Conservation (phyloP, 257 asterid species). For the Rauvolfia tetraphylla region DNA sequence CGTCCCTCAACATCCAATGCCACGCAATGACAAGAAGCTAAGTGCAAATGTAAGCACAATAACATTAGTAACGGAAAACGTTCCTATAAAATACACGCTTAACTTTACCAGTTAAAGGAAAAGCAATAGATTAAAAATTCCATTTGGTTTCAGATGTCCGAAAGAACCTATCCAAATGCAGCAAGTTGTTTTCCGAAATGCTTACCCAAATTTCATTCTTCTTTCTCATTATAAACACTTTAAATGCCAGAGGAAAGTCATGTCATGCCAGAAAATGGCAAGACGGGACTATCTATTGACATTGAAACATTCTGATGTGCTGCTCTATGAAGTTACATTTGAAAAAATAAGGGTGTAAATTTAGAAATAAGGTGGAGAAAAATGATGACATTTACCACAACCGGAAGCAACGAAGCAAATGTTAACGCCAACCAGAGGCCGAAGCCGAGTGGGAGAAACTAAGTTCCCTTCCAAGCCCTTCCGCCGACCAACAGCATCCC, state of each 20-base stretch:
- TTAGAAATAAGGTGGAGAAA: not conserved
- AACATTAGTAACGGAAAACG: not conserved
- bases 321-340: not conserved
- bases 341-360: not conserved
- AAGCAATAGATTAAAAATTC: not conserved
- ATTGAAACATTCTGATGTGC: not conserved
- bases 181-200: not conserved
- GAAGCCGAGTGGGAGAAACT: constrained; percentile 79
- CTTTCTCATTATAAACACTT: not conserved
- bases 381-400: constrained; percentile 47
- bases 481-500: constrained; percentile 91
- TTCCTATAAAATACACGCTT: not conserved
- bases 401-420: constrained; percentile 87
- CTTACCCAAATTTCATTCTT: not conserved
- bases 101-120: not conserved
- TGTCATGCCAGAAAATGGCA: not conserved
- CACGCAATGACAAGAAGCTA: constrained; percentile 90
- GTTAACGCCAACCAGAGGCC: constrained; percentile 74
- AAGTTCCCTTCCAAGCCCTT: constrained; percentile 63
- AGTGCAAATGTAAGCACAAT: constrained; percentile 22
- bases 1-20: constrained; percentile 93
- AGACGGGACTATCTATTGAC: not conserved
- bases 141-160: not conserved
- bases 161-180: not conserved
- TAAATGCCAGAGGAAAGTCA: not conserved